phyloP scores from a whole-genome alignment of 2,329 filamentous ascomycete species.

The Curvularia verruculosa region DNA sequence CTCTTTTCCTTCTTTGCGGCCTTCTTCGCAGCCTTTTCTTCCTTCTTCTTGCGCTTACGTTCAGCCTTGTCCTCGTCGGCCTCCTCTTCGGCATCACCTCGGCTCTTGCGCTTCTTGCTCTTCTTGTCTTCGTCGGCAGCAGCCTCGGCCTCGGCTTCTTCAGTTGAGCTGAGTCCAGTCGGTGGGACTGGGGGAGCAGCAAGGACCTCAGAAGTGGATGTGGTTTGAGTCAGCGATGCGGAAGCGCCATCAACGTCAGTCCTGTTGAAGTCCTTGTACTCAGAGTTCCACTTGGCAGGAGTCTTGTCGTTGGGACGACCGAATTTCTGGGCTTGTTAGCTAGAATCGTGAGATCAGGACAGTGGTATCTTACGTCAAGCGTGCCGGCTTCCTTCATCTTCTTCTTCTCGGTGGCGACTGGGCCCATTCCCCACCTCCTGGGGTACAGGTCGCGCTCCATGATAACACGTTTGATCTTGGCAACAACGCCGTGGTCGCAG shows the following conservation, averaged over 20 bases:
- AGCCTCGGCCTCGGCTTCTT: conserved; percentile 49
- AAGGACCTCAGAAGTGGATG: conserved; percentile 44
- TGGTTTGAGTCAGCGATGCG: conserved; percentile 40
- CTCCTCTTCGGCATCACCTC: conserved; percentile 55
- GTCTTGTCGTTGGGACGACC: conserved; percentile 91
- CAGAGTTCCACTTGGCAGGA: conserved; percentile 87
- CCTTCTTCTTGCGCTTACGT: conserved; percentile 73
- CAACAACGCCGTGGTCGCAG: conserved; percentile 96
- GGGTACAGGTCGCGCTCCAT: conserved; percentile 99
- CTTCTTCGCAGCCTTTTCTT: conserved; percentile 59
- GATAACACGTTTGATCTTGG: conserved; percentile 99
- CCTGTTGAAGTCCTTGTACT: conserved; percentile 80
- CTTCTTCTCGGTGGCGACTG: conserved; percentile 96
- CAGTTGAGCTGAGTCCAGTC: conserved; percentile 31
- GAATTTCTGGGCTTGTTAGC: conserved; percentile 70
- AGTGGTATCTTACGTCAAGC: conserved; percentile 70
- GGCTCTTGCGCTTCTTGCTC: conserved; percentile 57
- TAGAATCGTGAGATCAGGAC: background rate
- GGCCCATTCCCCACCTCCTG: conserved; percentile 92
- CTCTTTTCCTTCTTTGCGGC: conserved; percentile 41
- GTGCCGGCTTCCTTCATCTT: conserved; percentile 98
- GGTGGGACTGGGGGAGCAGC: conserved; percentile 46
- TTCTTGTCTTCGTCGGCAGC: conserved; percentile 21
- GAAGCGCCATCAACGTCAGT: conserved; percentile 29
- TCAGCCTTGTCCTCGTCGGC: conserved; percentile 55